Conservation (phyloP, 148 eudicot genomes). For the Selenicereus undatus region DNA sequence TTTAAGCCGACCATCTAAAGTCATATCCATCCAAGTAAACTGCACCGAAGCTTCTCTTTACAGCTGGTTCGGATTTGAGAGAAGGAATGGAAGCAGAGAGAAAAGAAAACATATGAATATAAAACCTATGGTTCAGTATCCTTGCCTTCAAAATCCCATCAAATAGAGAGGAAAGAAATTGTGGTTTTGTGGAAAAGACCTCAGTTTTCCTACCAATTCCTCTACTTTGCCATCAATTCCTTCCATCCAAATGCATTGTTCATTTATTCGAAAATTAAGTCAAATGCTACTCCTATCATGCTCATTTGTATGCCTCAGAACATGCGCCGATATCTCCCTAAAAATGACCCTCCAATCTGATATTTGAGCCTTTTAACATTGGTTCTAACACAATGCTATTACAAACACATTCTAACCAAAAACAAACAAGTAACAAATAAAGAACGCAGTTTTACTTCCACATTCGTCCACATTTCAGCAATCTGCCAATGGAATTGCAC, state of each 20-base stretch:
- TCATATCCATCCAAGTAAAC: too few relatives aligned
- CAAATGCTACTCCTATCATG: background rate
- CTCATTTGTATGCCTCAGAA: background rate
- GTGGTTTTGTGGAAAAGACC: background rate
- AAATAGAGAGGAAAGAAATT: background rate
- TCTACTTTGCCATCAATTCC: background rate
- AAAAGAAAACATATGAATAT: background rate
- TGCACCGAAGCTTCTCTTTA: background rate
- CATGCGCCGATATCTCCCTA: background rate
- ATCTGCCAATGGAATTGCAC: background rate
- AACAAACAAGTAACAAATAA: background rate
- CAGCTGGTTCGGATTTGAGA: background rate
- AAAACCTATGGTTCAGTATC: background rate
- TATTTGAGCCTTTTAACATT: background rate
- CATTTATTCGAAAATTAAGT: background rate
- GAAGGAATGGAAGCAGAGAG: background rate
- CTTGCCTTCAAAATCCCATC: background rate
- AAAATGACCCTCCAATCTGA: background rate
- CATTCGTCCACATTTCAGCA: background rate
- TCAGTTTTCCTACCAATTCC: background rate
- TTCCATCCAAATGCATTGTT: background rate
- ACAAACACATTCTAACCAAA: background rate
- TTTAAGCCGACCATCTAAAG: background rate
- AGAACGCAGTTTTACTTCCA: background rate
- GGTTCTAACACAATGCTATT: background rate